Conservation (phyloP, 805 yeast genomes). For the Candida parachauliodes region DNA sequence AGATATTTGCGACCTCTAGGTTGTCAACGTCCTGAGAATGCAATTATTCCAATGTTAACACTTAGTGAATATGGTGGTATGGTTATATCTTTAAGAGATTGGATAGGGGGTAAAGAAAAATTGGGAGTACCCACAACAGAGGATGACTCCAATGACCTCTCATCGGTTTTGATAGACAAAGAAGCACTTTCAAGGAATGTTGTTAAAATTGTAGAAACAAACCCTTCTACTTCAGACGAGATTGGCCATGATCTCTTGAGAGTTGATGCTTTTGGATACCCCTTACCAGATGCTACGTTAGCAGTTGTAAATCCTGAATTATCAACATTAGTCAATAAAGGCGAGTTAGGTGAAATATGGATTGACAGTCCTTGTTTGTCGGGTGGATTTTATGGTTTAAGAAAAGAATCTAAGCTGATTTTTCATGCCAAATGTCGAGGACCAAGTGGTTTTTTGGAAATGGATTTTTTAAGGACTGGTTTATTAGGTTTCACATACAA, state of each 20-base stretch:
- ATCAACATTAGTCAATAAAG: constrained; percentile 62
- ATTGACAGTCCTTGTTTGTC: constrained; percentile 89
- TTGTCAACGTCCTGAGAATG: constrained; percentile 66
- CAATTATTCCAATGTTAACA: constrained; percentile 85
- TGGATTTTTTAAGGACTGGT: constrained; percentile 87
- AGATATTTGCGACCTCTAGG: constrained; percentile 92
- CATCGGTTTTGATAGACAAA: constrained; percentile 70
- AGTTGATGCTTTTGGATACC: constrained; percentile 91
- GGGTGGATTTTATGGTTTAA: constrained; percentile 81
- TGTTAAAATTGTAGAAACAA: constrained; percentile 61
- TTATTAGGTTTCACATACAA: constrained; percentile 81
- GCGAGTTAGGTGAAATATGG: constrained; percentile 95
- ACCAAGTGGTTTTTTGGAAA: constrained; percentile 62
- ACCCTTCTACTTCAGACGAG: constrained; percentile 49
- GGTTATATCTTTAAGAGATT: constrained; percentile 87
- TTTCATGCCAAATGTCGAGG: constrained; percentile 82
- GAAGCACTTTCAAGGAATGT: constrained; percentile 69
- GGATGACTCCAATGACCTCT: constrained; percentile 40
- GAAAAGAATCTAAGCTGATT: constrained; percentile 62
- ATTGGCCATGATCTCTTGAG: constrained; percentile 44
- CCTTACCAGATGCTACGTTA: constrained; percentile 88
- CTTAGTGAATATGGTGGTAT: constrained; percentile 94
- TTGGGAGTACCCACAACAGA: constrained; percentile 45
- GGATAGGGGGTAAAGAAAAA: constrained; percentile 64
- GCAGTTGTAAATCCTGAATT: constrained; percentile 96